phyloP scores from a whole-genome alignment of 352 stramenopile genomes.

The Achlya hypogyna region DNA sequence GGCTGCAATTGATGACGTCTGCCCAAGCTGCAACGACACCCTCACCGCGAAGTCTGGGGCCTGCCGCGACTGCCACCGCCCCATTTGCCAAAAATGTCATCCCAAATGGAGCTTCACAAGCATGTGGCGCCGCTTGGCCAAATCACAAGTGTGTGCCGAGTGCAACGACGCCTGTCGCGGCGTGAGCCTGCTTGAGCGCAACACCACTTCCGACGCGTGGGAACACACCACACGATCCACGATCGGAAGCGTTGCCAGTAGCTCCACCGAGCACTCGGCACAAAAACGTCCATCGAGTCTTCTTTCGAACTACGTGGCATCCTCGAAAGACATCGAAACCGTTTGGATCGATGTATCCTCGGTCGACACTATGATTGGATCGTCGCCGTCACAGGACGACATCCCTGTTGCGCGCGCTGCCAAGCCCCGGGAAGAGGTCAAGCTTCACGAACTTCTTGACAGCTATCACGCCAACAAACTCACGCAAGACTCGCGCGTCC shows the following conservation, averaged over 20 bases:
- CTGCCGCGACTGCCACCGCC: background rate
- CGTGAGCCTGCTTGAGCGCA: background rate
- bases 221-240: background rate
- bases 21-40: background rate
- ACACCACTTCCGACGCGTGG: background rate
- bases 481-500: background rate
- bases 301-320: background rate
- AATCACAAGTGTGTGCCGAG: background rate
- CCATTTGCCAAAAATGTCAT: background rate
- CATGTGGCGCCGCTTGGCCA: background rate
- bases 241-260: background rate
- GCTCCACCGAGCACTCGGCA: background rate
- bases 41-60: background rate
- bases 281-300: background rate
- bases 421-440: background rate
- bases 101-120: slow-evolving; percentile 2
- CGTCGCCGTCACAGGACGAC: background rate
- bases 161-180: background rate
- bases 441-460: background rate
- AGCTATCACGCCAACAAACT: background rate
- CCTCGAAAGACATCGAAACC: background rate
- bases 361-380: background rate
- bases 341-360: slow-evolving; percentile 1
- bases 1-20: background rate
- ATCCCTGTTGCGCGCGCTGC: background rate